A percentile compares a stretch with the other conserved stretches of the same genome.
Conservation (phyloP, 768 basidiomycete genomes). For the Tremella mesenterica region DNA sequence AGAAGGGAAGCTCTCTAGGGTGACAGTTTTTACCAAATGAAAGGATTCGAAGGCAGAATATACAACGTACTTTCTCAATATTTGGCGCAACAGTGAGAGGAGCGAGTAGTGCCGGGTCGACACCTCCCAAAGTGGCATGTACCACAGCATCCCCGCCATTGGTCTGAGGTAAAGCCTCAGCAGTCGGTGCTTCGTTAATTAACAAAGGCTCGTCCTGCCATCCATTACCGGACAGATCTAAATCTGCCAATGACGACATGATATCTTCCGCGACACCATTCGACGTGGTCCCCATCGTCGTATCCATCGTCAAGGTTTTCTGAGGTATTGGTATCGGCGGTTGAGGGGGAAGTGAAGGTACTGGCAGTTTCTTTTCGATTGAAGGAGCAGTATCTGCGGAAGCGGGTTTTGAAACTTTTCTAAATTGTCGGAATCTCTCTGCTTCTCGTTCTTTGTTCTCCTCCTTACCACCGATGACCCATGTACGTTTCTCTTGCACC, state of each 20-base stretch:
- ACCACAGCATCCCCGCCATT: conserved; percentile 2
- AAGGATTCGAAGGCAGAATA: not conserved
- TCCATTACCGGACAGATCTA: conserved; percentile 50
- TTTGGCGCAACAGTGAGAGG: conserved; percentile 56
- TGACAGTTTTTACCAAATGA: too few species aligned
- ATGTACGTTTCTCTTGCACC: conserved; percentile 89
- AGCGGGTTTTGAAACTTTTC: conserved; percentile 41
- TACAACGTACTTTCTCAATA: conserved; percentile 54
- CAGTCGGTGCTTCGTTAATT: not conserved
- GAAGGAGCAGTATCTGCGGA: conserved; percentile 36
- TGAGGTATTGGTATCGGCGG: conserved; percentile 12
- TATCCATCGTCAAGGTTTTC: not conserved
- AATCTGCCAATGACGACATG: conserved; percentile 68
- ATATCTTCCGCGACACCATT: conserved; percentile 52
- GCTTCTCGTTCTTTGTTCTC: conserved; percentile 70
- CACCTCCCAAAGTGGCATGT: conserved; percentile 29
- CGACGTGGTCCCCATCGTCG: conserved; percentile 43
- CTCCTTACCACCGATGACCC: conserved; percentile 92
- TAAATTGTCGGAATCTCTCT: conserved; percentile 50
- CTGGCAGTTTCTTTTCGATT: not conserved
- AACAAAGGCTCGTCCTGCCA: conserved; percentile 39
- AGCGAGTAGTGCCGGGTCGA: conserved; percentile 43
- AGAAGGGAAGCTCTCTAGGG: too few species aligned
- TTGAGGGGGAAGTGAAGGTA: not conserved
- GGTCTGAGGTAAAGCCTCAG: not conserved